Base-by-base conservation (phyloP, 768 basidiomycete species). In the Suillus hirtellus region DNA sequence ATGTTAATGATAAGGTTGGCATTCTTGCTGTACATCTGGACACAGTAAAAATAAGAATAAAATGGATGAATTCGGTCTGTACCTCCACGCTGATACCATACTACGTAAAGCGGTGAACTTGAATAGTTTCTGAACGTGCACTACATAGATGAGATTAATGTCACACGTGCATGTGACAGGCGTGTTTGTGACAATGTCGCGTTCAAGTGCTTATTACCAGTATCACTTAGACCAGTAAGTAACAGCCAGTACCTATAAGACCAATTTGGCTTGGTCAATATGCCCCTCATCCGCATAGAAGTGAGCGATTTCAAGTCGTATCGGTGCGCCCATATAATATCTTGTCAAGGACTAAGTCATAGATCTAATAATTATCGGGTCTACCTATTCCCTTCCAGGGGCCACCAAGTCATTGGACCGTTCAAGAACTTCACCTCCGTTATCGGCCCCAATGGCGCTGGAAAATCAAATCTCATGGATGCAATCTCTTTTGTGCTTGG, bases 391-490 rank as follows among this genome's bases (percentile, higher is more conserved):
- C 56, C 58, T 42, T 44, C 24, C 69, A 90, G 90, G 64, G 89
- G 89, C 44, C 89, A 91, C 73, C 92, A 95, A 74, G 84, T 86
- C 35, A 93, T 96, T 55, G 95, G 95, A 1, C 95, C 95, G 1
- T 95, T 96, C 80, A 87, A 85, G 78, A 88, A 89, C 71, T 99
- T 99, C 77, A 96, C 96, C 0, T 96, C 94, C 12, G 84, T 98
- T 61, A 98, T 99, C 69, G 97, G 97, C 24, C 96, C 97, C 42
- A 99, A 99, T 89, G 96, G 97, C 63, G 95, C 96, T 1, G 97
- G 97, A 64, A 99, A 99, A 74, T 96, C 95, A 11, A 99, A 99
- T 75, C 86, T 99, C 62, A 99, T 99, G 97, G 97, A 99, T 73
- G 97, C 97, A 59, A 98, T 99, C 67, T 99, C 97, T 4, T 99